A percentile compares a stretch with the other conserved stretches of the same genome.
These are phyloP conservation scores for Neodidymelliopsis sp. DNA, from an alignment of 2,329 filamentous ascomycete genomes.

Conservation along the genomic window DNA sequence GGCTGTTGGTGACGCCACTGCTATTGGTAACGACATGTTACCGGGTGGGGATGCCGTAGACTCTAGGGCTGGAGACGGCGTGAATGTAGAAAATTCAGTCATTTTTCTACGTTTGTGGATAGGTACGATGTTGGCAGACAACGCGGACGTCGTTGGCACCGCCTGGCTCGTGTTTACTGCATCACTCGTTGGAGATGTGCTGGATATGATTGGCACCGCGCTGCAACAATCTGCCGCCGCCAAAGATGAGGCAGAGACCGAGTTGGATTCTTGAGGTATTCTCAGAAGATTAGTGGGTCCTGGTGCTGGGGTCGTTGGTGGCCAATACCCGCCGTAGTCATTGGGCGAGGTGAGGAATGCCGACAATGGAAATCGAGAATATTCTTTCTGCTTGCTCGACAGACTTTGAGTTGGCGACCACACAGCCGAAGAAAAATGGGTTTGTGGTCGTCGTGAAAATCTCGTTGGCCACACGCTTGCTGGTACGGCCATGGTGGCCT, in stretches of 20 bases:
- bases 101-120: not conserved
- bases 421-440: not conserved
- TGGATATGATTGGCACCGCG: conserved; percentile 3
- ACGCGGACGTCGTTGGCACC: conserved; percentile 3
- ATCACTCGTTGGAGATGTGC: not conserved
- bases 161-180: not conserved
- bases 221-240: conserved; percentile 16
- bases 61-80: not conserved
- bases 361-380: conserved; percentile 22
- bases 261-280: not conserved
- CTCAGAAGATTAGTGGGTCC: not conserved
- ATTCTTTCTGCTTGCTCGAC: not conserved
- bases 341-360: conserved; percentile 22
- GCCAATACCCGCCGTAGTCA: conserved; percentile 3
- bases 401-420: not conserved
- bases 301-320: not conserved
- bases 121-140: not conserved
- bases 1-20: not conserved
- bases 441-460: conserved; percentile 2
- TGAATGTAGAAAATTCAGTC: not conserved
- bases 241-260: conserved; percentile 4
- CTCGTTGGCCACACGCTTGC: not conserved
- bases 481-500: not conserved
- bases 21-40: not conserved
- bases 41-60: not conserved